A percentile compares a stretch with the other conserved stretches of the same genome.
These are phyloP conservation scores for Jackrogersella minutella DNA, from an alignment of 495 filamentous ascomycete species.

Conservation along the genomic window DNA sequence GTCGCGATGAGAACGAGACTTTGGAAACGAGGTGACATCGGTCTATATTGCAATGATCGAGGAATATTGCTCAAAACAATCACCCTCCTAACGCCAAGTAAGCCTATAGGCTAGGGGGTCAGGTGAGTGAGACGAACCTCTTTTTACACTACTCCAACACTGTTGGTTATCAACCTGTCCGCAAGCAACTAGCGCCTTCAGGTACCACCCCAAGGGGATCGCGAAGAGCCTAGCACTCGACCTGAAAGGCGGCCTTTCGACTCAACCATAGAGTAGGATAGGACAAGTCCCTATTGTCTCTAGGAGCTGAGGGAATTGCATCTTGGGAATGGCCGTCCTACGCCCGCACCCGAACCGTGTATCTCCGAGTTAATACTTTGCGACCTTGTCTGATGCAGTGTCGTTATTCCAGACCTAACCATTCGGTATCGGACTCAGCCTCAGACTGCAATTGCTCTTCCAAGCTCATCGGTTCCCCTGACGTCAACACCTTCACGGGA, in stretches of 20 bases:
- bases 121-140: slow-evolving; percentile 1
- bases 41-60: slow-evolving; percentile 12
- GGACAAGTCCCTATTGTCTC: not conserved
- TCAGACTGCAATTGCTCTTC: slow-evolving; percentile 45
- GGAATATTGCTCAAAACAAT: slow-evolving; percentile 7
- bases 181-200: not conserved
- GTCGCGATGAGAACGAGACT: not conserved
- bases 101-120: slow-evolving; percentile 8
- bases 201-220: not conserved
- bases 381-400: not conserved
- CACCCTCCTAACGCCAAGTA: slow-evolving; percentile 7
- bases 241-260: not conserved
- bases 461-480: slow-evolving; percentile 36
- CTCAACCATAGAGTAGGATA: not conserved
- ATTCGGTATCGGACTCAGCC: slow-evolving; percentile 56
- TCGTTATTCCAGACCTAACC: slow-evolving; percentile 62
- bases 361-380: not conserved
- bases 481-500: slow-evolving; percentile 37
- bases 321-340: not conserved
- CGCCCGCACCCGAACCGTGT: not conserved
- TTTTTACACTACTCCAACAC: slow-evolving; percentile 1
- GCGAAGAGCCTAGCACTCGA: not conserved
- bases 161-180: not conserved
- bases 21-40: slow-evolving; percentile 11
- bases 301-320: not conserved